Conservation (phyloP, 2,329 filamentous ascomycete genomes). For the Trichoderma sp. region DNA sequence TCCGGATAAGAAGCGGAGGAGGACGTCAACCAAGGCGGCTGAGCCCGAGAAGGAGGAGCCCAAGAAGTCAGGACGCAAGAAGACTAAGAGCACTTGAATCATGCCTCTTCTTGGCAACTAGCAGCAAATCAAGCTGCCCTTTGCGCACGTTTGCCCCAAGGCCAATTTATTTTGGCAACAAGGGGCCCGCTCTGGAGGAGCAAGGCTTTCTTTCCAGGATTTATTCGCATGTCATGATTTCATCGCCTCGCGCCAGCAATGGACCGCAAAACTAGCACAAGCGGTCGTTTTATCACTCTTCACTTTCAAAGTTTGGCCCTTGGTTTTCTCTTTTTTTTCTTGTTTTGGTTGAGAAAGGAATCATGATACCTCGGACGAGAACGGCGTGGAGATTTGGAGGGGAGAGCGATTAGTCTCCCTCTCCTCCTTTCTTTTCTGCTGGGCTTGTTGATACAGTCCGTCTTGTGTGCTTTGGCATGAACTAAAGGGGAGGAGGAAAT, state of each 20-base stretch:
- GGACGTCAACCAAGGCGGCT: slow-evolving; percentile 52
- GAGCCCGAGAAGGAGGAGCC: slow-evolving; percentile 54
- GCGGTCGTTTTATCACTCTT: neutral
- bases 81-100: slow-evolving; percentile 45
- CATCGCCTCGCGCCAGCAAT: neutral
- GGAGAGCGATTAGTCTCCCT: neutral
- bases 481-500: neutral
- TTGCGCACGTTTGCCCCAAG: neutral
- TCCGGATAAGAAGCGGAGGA: slow-evolving; percentile 62
- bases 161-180: neutral
- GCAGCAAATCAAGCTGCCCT: neutral
- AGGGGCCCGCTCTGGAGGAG: neutral
- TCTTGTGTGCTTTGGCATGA: neutral
- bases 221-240: neutral
- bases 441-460: neutral
- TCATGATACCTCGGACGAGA: slow-evolving; percentile 15
- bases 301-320: slow-evolving; percentile 19
- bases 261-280: neutral
- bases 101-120: neutral
- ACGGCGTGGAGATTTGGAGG: neutral
- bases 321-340: neutral
- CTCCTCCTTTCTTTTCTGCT: neutral
- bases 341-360: neutral
- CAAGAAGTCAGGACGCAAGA: slow-evolving; percentile 59
- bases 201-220: neutral